Percentiles rank a stretch among this genome's conserved stretches.
Conservation (phyloP, 371 early-diverging fungal genomes). For the Apophysomyces variabilis region DNA sequence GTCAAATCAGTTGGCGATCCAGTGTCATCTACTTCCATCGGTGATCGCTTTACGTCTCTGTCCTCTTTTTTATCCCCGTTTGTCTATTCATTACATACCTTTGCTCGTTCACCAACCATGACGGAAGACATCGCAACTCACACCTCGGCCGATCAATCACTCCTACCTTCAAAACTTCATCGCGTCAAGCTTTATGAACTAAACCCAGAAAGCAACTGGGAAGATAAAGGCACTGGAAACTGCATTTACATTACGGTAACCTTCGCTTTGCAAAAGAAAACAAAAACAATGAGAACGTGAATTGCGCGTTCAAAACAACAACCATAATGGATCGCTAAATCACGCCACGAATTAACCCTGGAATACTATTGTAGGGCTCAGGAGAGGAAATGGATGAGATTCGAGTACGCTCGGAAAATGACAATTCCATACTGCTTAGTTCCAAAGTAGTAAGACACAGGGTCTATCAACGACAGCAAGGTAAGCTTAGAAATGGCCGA, state of each 20-base stretch:
- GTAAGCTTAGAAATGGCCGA: constrained; percentile 41
- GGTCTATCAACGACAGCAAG: constrained; percentile 82
- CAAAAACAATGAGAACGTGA: neutral
- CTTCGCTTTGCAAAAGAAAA: neutral
- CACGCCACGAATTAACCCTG: constrained; percentile 18
- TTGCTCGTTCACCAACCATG: constrained; percentile 3
- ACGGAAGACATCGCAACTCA: constrained; percentile 14
- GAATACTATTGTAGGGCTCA: constrained; percentile 23
- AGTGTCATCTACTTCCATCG: constrained; percentile 10
- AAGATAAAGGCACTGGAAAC: constrained; percentile 83
- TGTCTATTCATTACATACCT: constrained; percentile 5
- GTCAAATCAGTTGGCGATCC: neutral
- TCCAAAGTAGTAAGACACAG: constrained; percentile 68
- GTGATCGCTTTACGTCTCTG: constrained; percentile 7
- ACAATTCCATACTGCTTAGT: constrained; percentile 64
- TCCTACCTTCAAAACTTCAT: constrained; percentile 14
- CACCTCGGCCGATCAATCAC: constrained; percentile 10
- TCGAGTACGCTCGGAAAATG: constrained; percentile 68
- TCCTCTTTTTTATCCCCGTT: neutral
- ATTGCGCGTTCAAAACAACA: constrained; percentile 21
- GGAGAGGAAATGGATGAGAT: constrained; percentile 61
- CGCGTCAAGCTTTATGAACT: constrained; percentile 86
- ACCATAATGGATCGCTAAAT: constrained; percentile 20
- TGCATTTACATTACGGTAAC: constrained; percentile 61
- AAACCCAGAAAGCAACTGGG: constrained; percentile 69